These are phyloP conservation scores for Sherardia arvensis DNA, from an alignment of 257 asterid species.

Conservation along the genomic window DNA sequence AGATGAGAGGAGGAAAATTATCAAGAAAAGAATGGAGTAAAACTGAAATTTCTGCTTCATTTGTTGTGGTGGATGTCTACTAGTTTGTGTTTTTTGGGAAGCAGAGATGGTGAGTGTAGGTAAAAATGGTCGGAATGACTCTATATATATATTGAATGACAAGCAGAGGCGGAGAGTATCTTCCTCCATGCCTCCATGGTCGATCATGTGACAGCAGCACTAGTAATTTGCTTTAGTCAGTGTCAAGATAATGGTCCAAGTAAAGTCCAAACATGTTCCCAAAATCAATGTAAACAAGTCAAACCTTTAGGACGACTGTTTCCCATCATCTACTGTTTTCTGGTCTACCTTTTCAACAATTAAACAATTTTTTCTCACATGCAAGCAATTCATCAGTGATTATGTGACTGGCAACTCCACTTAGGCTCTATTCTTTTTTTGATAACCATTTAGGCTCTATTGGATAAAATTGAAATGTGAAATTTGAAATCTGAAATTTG, in stretches of 20 bases:
- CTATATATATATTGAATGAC: no score
- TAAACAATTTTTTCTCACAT: no score
- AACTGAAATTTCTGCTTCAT: conserved; percentile 18
- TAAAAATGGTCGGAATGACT: conserved; percentile 16
- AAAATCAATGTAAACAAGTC: conserved; percentile 22
- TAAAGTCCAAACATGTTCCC: conserved; percentile 15
- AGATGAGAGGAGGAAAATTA: conserved; percentile 11
- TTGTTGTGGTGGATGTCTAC: background rate
- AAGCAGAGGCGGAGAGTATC: background rate
- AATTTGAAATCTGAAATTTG: no score
- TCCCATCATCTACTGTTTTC: conserved; percentile 25
- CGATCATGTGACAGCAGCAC: conserved; percentile 10
- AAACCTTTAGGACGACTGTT: conserved; percentile 48
- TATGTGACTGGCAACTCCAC: no score
- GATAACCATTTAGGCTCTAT: no score
- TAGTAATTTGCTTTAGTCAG: conserved; percentile 9
- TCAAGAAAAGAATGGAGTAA: conserved; percentile 9
- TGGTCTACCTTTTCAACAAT: no score
- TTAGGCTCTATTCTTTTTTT: no score
- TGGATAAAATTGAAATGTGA: no score
- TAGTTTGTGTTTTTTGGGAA: background rate
- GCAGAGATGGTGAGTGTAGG: no score
- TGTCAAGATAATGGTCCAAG: conserved; percentile 25
- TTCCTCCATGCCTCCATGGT: conserved; percentile 7
- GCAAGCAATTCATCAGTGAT: no score